phyloP scores from a whole-genome alignment of 352 stramenopile species.

The Phytopythium delawarense region DNA sequence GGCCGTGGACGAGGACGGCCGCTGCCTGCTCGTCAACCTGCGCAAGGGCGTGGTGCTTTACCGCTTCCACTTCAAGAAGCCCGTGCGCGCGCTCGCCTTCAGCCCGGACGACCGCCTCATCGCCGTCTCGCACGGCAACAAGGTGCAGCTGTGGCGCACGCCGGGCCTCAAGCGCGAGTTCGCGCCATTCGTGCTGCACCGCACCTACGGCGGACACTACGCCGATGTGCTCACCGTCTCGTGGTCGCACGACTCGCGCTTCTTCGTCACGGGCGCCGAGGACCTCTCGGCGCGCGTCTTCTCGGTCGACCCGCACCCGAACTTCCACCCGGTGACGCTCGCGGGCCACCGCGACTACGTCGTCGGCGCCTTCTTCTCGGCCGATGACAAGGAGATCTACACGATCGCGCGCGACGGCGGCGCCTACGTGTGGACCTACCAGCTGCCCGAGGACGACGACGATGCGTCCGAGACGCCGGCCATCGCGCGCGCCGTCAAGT shows the following conservation, averaged over 20 bases:
- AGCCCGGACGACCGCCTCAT: constrained; percentile 88
- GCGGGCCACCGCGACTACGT: constrained; percentile 87
- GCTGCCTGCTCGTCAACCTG: constrained; percentile 89
- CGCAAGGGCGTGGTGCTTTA: constrained; percentile 88
- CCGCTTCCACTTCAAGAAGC: constrained; percentile 93
- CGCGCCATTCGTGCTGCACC: constrained; percentile 86
- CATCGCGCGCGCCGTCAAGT: constrained; percentile 76
- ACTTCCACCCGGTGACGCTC: constrained; percentile 85
- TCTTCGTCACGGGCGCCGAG: constrained; percentile 87
- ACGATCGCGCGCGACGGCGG: constrained; percentile 85
- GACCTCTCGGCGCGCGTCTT: constrained; percentile 88
- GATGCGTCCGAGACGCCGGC: constrained; percentile 29
- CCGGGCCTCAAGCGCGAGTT: constrained; percentile 87
- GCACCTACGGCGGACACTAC: constrained; percentile 87
- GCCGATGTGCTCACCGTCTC: constrained; percentile 84
- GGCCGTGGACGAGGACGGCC: constrained; percentile 88
- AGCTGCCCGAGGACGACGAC: constrained; percentile 35
- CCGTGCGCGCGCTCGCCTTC: constrained; percentile 82
- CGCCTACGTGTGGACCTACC: constrained; percentile 86
- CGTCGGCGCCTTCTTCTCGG: constrained; percentile 83
- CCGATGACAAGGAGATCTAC: constrained; percentile 77
- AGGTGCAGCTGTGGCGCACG: constrained; percentile 90
- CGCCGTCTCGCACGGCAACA: constrained; percentile 86
- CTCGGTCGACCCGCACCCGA: constrained; percentile 60
- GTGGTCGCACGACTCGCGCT: constrained; percentile 87